These are phyloP conservation scores for Xylaria sp. DNA, from an alignment of 2,329 filamentous ascomycete species.

Conservation along the genomic window DNA sequence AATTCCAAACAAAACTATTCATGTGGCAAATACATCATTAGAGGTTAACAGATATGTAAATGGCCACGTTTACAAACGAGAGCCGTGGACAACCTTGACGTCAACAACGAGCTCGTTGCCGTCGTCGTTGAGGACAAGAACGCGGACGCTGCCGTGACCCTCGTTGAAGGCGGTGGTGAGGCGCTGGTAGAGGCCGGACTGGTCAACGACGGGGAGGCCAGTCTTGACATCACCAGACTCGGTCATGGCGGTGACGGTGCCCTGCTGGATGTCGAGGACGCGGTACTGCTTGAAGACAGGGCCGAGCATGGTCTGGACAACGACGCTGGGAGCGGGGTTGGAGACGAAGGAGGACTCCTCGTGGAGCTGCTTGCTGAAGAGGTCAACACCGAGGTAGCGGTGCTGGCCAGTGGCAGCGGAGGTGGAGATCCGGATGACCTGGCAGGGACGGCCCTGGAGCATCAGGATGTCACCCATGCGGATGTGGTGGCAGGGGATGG, in stretches of 20 bases:
- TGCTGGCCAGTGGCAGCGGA: constrained; percentile 97
- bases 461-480: constrained; percentile 98
- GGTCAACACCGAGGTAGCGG: constrained; percentile 98
- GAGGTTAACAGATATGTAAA: neutral
- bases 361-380: constrained; percentile 99
- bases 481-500: constrained; percentile 99
- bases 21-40: constrained; percentile 28
- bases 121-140: constrained; percentile 90
- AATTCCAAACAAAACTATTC: constrained; percentile 27
- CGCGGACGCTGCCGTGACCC: constrained; percentile 88
- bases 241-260: constrained; percentile 86
- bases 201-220: constrained; percentile 85
- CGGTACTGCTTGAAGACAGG: constrained; percentile 99
- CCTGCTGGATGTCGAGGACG: constrained; percentile 92
- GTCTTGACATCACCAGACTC: constrained; percentile 99
- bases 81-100: constrained; percentile 95
- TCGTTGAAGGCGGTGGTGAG: constrained; percentile 81
- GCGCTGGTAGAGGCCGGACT: constrained; percentile 80
- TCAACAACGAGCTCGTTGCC: constrained; percentile 94
- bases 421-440: constrained; percentile 99
- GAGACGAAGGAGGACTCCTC: constrained; percentile 98
- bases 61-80: constrained; percentile 49
- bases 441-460: constrained; percentile 97
- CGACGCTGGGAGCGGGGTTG: constrained; percentile 91
- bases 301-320: constrained; percentile 99